Evolutionary conservation across 768 basidiomycete species (phyloP).

Genomic region (Xanthoconium purpureum): DNA sequence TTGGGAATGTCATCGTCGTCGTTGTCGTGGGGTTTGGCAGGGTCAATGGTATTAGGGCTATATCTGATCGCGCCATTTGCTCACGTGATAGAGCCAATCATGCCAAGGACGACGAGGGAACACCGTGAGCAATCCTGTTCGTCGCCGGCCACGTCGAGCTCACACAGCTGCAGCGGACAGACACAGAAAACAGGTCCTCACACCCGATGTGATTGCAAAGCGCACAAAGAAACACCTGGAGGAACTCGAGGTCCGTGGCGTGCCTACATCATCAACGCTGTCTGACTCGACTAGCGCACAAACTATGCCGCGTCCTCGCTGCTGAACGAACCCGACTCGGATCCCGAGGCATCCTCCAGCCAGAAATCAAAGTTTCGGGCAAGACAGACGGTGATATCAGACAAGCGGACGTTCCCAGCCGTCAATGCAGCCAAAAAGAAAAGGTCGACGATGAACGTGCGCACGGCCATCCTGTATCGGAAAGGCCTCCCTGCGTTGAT

Average conservation of each 20-base stretch:
- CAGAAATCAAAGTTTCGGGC: slow-evolving; percentile 57
- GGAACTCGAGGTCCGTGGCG: slow-evolving; percentile 67
- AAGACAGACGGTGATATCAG: slow-evolving; percentile 69
- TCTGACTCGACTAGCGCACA: slow-evolving; percentile 50
- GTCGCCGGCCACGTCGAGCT: slow-evolving; percentile 5
- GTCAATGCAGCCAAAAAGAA: slow-evolving; percentile 46
- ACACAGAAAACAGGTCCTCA: slow-evolving; percentile 42
- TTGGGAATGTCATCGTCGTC: slow-evolving; percentile 9
- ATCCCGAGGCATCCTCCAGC: slow-evolving; percentile 22
- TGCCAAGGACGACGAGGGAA: slow-evolving; percentile 23
- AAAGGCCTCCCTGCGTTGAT: slow-evolving; percentile 72
- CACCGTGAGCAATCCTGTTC: slow-evolving; percentile 34
- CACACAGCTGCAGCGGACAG: slow-evolving; percentile 40
- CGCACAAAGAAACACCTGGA: slow-evolving; percentile 76
- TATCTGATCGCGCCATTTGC: slow-evolving; percentile 14
- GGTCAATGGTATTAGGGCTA: not conserved
- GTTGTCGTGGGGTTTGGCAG: not conserved
- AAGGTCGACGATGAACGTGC: slow-evolving; percentile 78
- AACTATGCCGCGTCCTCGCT: slow-evolving; percentile 61
- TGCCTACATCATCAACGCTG: not conserved
- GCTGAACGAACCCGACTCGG: slow-evolving; percentile 31
- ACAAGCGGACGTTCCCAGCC: slow-evolving; percentile 54
- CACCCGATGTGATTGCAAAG: slow-evolving; percentile 68
- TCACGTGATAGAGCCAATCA: slow-evolving; percentile 19
- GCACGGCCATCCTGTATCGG: slow-evolving; percentile 77